Base-by-base conservation (phyloP, 192 early-diverging fungal species). In the Backusella morwellensis region DNA sequence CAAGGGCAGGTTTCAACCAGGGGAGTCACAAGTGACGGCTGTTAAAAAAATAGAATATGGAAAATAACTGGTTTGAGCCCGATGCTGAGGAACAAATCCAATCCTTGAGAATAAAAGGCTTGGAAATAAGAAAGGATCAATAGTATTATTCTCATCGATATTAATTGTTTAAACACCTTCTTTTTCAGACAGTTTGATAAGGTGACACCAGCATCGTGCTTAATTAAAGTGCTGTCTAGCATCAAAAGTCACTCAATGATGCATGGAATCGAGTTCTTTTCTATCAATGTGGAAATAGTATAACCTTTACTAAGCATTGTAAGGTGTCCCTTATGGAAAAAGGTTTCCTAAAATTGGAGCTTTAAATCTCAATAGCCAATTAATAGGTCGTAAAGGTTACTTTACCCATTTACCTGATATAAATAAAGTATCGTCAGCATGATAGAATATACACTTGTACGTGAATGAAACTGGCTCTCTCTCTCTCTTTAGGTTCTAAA, bases 21-120 rank as follows among this genome's bases (percentile, higher is more conserved):
- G 54, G 56, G 56, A 63, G 56, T 63, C 56, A 63, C 56, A 63
- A 63, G 56, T 63, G 56, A 63, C 56, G 56, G 56, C 56, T 63
- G 56, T 63, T 63, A 23, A 63, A 63, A 63, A 26, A 26, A 63
- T 21, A 54, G n/a, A 21, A 54, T 21, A 59, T 29, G 11, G 26
- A 63, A 63, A 63, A 63, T 11, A 56, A 56, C 8, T 21, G 21
- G 54, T 56, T 23, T 9, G 14, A 4, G 8, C 54, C 8, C 23
- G n/a, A 56, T 56, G n/a, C 21, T 56, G 19, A n/a, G 47, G 47
- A 50, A n/a, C 47, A 50, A n/a, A n/a, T 6, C 47, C 47, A 50
- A 50, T 50, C 47, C 47, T 50, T 50, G 4, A 50, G 6, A 44
- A 17, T 44, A 44, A 17, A 14, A 32, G 3, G 4, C 42, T 6